A percentile compares a stretch with the other conserved stretches of the same genome.
These are phyloP conservation scores for Endoconidiophora polonica DNA, from an alignment of 2,329 filamentous ascomycete genomes.

Conservation along the genomic window DNA sequence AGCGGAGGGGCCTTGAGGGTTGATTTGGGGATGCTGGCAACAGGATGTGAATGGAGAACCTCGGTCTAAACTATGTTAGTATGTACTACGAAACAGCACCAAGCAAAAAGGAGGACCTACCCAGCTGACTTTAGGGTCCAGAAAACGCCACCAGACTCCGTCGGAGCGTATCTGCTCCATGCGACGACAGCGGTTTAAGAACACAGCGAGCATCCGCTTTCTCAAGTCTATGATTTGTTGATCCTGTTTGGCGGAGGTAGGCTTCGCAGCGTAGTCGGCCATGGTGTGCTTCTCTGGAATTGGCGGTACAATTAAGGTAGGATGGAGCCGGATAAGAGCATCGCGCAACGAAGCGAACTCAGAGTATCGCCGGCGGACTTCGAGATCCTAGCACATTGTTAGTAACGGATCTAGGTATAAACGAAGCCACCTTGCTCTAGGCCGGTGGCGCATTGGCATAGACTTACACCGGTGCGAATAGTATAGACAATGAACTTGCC, in stretches of 20 bases:
- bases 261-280: conserved; percentile 95
- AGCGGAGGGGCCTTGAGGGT: conserved; percentile 90
- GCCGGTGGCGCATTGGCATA: not conserved
- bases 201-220: conserved; percentile 93
- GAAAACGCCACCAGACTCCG: conserved; percentile 92
- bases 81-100: conserved; percentile 13
- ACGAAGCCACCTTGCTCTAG: not conserved
- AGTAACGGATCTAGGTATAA: conserved; percentile 3
- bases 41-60: conserved; percentile 82
- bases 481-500: conserved; percentile 95
- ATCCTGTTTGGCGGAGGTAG: conserved; percentile 95
- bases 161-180: conserved; percentile 89
- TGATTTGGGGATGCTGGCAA: conserved; percentile 83
- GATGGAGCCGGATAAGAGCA: conserved; percentile 79
- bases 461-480: conserved; percentile 72
- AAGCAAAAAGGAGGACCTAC: conserved; percentile 30
- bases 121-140: conserved; percentile 98
- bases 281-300: conserved; percentile 98
- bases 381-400: conserved; percentile 52
- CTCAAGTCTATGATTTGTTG: conserved; percentile 89
- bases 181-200: conserved; percentile 77
- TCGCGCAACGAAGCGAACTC: conserved; percentile 86
- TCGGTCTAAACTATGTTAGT: conserved; percentile 49
- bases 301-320: conserved; percentile 85
- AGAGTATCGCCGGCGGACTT: conserved; percentile 88